Percentiles rank a stretch among this genome's conserved stretches.
Evolutionary conservation across 2,329 filamentous ascomycete genomes (phyloP).

Genomic region (Nigrospora osmanthi): DNA sequence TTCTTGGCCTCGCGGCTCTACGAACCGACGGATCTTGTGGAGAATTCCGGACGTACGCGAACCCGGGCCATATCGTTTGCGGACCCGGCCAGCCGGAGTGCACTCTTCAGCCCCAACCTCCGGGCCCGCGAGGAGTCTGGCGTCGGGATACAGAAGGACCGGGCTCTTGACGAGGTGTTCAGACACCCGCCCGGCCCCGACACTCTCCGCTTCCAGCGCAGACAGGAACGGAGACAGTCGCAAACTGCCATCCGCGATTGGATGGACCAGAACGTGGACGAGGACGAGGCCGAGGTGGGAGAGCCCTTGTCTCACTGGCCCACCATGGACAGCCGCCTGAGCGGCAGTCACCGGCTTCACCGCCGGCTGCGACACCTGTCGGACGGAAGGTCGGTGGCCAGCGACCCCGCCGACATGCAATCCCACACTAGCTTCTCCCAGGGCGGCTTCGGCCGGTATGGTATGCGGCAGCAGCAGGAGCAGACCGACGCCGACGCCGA

Average conservation of each 20-base stretch:
- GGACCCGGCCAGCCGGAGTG: conserved; percentile 45
- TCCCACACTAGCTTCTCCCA: conserved; percentile 31
- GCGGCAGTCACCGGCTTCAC: conserved; percentile 25
- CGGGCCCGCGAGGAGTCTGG: conserved; percentile 80
- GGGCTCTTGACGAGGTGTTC: conserved; percentile 87
- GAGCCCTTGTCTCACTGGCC: conserved; percentile 40
- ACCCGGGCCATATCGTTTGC: conserved; percentile 47
- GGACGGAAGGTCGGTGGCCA: conserved; percentile 51
- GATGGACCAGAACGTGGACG: conserved; percentile 69
- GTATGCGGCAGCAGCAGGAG: conserved; percentile 41
- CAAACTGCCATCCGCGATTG: conserved; percentile 79
- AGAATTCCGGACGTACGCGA: conserved; percentile 50
- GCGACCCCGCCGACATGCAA: conserved; percentile 56
- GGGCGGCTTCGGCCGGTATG: conserved; percentile 7
- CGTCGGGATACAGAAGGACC: conserved; percentile 81
- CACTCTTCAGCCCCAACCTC: conserved; percentile 65
- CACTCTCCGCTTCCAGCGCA: conserved; percentile 49
- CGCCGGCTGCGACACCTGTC: conserved; percentile 42
- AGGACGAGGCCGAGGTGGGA: conserved; percentile 28
- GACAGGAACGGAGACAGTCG: conserved; percentile 62
- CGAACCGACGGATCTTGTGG: conserved; percentile 80
- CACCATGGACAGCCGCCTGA: conserved; percentile 34
- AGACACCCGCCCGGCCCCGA: conserved; percentile 60
- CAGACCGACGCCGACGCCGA: conserved; percentile 81
- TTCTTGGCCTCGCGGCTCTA: conserved; percentile 70